Conservation (phyloP, 192 early-diverging fungal genomes). For the Linnemannia elongata region DNA sequence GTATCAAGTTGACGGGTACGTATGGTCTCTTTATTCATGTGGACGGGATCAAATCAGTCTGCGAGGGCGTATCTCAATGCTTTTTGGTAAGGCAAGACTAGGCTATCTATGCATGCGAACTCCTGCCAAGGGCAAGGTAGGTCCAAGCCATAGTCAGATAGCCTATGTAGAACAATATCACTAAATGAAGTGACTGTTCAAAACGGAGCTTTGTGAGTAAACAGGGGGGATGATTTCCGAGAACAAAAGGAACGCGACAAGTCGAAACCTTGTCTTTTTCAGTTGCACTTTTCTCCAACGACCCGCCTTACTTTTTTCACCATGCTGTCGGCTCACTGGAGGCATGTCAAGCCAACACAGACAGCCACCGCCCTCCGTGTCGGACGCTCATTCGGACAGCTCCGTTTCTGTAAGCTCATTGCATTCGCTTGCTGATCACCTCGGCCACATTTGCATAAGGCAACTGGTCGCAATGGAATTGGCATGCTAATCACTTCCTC, state of each 20-base stretch:
- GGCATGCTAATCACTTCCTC: slow-evolving; percentile 3
- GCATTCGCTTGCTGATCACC: not conserved
- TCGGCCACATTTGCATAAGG: not conserved
- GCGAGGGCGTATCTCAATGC: not conserved
- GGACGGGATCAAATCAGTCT: not conserved
- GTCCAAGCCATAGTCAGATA: not conserved
- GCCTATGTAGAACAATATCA: not conserved
- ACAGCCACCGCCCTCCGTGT: not conserved
- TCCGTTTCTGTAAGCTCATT: slow-evolving; percentile 15
- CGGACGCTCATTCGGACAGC: slow-evolving; percentile 16
- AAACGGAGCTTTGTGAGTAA: not conserved
- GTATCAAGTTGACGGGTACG: slow-evolving; percentile 6
- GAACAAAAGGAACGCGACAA: slow-evolving; percentile 2
- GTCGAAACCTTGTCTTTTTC: not conserved
- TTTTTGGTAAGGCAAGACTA: not conserved
- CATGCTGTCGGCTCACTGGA: slow-evolving; percentile 36
- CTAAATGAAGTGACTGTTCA: not conserved
- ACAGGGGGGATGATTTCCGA: not conserved
- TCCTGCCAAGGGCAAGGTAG: not conserved
- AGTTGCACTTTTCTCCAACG: not conserved
- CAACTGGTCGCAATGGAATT: not conserved
- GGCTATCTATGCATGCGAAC: not conserved
- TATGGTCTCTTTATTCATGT: not conserved
- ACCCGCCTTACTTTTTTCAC: not conserved
- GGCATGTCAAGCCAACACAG: slow-evolving; percentile 16